Conservation (phyloP, 345 rosid genomes). For the Hibiscus mutabilis region DNA sequence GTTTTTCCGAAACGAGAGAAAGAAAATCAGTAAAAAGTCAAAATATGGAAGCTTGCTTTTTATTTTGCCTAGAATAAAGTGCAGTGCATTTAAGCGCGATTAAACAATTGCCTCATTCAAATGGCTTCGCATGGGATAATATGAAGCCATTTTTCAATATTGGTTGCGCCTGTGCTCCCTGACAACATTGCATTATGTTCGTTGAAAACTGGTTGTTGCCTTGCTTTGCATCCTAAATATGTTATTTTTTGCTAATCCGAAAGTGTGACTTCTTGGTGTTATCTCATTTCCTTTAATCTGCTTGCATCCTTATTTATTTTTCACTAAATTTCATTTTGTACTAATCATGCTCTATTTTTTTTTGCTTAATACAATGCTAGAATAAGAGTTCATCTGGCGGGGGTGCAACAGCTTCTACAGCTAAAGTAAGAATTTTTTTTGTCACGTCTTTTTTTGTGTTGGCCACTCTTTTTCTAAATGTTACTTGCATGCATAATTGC, state of each 20-base stretch:
- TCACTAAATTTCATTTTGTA: not conserved
- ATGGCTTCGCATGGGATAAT: too few species aligned
- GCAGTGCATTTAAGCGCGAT: too few species aligned
- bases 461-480: not conserved
- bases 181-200: too few species aligned
- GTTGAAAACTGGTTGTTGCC: too few species aligned
- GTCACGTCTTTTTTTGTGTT: not conserved
- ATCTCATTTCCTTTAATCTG: not conserved
- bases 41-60: too few species aligned
- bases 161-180: too few species aligned
- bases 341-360: not conserved
- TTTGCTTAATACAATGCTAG: constrained; percentile 22
- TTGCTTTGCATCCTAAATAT: too few species aligned
- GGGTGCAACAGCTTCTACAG: constrained; percentile 39
- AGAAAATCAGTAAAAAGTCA: too few species aligned
- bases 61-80: too few species aligned
- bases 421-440: constrained; percentile 29
- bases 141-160: too few species aligned
- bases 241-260: not conserved
- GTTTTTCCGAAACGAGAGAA: too few species aligned
- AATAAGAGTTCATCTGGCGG: constrained; percentile 46
- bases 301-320: not conserved
- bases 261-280: not conserved
- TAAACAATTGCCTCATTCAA: too few species aligned
- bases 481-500: not conserved